Evolutionary conservation across 805 yeast genomes (phyloP).

Genomic region (Priceomyces carsonii): DNA sequence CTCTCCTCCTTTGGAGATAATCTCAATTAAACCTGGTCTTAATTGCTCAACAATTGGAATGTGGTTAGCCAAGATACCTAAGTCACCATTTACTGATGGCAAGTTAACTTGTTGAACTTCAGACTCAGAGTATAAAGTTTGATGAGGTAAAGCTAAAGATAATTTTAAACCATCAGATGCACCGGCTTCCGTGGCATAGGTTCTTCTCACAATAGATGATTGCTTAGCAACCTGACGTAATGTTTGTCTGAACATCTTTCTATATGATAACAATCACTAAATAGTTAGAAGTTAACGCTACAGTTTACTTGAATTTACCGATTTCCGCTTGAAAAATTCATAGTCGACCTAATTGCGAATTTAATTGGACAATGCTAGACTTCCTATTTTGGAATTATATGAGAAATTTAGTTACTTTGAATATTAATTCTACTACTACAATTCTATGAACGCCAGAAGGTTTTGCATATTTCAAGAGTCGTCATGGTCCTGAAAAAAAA

Average conservation of each 20-base stretch:
- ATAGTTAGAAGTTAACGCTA: background rate
- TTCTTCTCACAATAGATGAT: slow-evolving; percentile 67
- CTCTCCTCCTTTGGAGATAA: slow-evolving; percentile 74
- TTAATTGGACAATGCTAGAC: slow-evolving; percentile 36
- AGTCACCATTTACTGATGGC: slow-evolving; percentile 93
- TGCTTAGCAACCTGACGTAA: slow-evolving; percentile 61
- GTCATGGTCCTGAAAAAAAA: no score
- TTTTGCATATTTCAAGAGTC: no score
- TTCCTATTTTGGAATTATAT: slow-evolving; percentile 25
- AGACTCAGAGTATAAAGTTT: slow-evolving; percentile 62
- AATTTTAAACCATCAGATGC: slow-evolving; percentile 70
- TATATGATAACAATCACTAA: slow-evolving; percentile 2
- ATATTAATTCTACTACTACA: no score
- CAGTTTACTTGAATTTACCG: slow-evolving; percentile 7
- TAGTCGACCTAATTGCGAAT: slow-evolving; percentile 13
- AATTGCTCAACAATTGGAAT: slow-evolving; percentile 97
- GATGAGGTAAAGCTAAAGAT: slow-evolving; percentile 89
- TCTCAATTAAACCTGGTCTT: slow-evolving; percentile 92
- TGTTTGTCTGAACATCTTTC: slow-evolving; percentile 61
- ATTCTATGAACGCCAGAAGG: no score
- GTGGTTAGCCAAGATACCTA: slow-evolving; percentile 97
- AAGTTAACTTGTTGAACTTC: slow-evolving; percentile 77
- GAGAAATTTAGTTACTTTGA: no score
- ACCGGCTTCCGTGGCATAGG: slow-evolving; percentile 82
- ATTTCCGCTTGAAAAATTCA: slow-evolving; percentile 11